Percentiles rank a stretch among this genome's conserved stretches.
Conservation (phyloP, 139 green algal genomes). For the Closterium sp. region DNA sequence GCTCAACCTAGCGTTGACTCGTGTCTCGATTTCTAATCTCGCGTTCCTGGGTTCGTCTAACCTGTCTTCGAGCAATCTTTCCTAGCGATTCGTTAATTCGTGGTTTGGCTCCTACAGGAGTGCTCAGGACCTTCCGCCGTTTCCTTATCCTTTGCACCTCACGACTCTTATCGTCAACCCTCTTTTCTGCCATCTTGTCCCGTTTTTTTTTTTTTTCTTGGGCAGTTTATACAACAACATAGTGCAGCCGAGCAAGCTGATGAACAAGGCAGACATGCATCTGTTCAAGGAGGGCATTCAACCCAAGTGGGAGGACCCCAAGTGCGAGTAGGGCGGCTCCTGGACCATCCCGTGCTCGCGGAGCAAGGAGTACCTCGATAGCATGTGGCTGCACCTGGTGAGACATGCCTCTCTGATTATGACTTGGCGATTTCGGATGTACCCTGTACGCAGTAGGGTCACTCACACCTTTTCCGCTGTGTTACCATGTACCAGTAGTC, state of each 20-base stretch:
- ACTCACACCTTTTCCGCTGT: too few species aligned
- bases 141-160: background rate
- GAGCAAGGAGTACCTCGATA: constrained; percentile 68
- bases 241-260: constrained; percentile 82
- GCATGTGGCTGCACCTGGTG: constrained; percentile 87
- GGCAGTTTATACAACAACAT: constrained; percentile 99
- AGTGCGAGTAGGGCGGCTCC: constrained; percentile 78
- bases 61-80: background rate
- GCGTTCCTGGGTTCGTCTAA: too few species aligned
- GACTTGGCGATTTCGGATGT: too few species aligned
- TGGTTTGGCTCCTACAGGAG: background rate
- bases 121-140: background rate
- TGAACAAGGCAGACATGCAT: constrained; percentile 84
- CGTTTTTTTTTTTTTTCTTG: background rate
- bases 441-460: too few species aligned
- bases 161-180: background rate
- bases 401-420: background rate
- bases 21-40: too few species aligned
- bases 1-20: too few species aligned
- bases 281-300: constrained; percentile 96
- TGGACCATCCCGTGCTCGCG: constrained; percentile 65
- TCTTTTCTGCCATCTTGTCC: background rate
- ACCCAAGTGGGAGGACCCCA: constrained; percentile 98
- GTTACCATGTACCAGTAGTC: too few species aligned
- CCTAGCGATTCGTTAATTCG: background rate